Base-by-base conservation (phyloP, 495 filamentous ascomycete genomes). In the Haplographium delicatum region DNA sequence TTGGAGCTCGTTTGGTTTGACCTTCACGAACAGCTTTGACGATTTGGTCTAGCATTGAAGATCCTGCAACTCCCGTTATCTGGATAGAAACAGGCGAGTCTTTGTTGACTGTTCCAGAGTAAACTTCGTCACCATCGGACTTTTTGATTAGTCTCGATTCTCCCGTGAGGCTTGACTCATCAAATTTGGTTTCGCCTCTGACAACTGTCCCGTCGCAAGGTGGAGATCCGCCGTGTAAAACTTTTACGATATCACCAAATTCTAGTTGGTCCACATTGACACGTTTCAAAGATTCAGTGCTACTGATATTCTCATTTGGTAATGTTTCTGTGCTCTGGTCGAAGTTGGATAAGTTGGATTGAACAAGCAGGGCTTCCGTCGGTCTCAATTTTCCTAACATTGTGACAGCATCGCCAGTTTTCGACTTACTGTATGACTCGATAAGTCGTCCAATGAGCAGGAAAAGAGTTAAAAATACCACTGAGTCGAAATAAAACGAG, bases 391-490 rank as follows among this genome's bases (percentile, higher is more conserved):
- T 85, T 2, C 81, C 83, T 5, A 97, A 72, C 39, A 84, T 78
- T 42, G 84, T 78, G 4, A 97, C 88, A 4, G 91, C 93, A 64
- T 96, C 86, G 2, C 91, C 91, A 0, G 91, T 87, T 62, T 86
- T 89, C 1, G 89, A 82, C 69, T 96, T 96, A 74, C 86, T 95
- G 69, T 91, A 93, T 16, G 89, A 85, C 68, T 97, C 91, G 39
- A 96, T 76, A 41, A 83, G 81, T 13, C 89, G 80, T 1, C 79
- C 79, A 44, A 86, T 75, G 5, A 97, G 80, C 42, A 97, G 80
- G 62, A 97, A 97, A 45, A 96, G 76, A 0, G 93, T 96, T 34
- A 97, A 68, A 51, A 97, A 95, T 1, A 96, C 87, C 2, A 96
- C 93, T 2, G 90, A 88, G 64, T 97, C 93, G 58, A 96, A 97